Evolutionary conservation across 345 rosid species (phyloP), one percentile per base, ranked within the genome.

Genomic region (Eucalyptus marginata): DNA sequence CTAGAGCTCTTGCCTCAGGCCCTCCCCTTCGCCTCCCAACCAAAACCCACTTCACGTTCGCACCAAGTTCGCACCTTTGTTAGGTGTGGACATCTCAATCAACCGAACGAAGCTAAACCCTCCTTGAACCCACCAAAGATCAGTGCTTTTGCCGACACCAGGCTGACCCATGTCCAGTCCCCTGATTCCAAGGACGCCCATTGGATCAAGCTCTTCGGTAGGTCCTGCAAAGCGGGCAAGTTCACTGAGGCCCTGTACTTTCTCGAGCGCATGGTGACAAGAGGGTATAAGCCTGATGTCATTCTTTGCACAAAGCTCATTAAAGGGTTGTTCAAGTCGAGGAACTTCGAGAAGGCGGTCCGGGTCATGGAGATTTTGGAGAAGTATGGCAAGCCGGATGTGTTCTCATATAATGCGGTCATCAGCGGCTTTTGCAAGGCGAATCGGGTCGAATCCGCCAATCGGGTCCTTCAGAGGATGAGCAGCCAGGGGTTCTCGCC

Each of bases 371-470:
- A 94, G 89, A 95, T 97, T 49, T 88, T 96, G 86, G 99, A 97
- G 92, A 94, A 79, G 51, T 89, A 92, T 56, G 97, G 98, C 6
- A 90, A 94, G 40, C 99, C 97, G 88, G 99, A 97, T 92, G 95
- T 95, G 47, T 94, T 95, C 87, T 92, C 99, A 59, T 97, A 96
- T 90, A 97, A 97, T 91, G 99, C 96, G 0, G 88, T 97, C 93
- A 96, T 97, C 59, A 94, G 95, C 59, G 97, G 98, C 89, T 96
- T 96, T 80, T 96, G 98, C 90, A 97, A 97, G 94, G 92, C 94
- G 36, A 93, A 94, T 91, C 93, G 92, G 87, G 92, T 95, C 20
- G 96, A 94, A n/a, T 92, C 92, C 58, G 95, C 97, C 8, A 92
- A 93, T 7, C 93, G 64, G 47, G 94, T 96, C 87, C 92, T 97